Conservation (phyloP, 1,139 yeast species). For the Protomyces inouyei region DNA sequence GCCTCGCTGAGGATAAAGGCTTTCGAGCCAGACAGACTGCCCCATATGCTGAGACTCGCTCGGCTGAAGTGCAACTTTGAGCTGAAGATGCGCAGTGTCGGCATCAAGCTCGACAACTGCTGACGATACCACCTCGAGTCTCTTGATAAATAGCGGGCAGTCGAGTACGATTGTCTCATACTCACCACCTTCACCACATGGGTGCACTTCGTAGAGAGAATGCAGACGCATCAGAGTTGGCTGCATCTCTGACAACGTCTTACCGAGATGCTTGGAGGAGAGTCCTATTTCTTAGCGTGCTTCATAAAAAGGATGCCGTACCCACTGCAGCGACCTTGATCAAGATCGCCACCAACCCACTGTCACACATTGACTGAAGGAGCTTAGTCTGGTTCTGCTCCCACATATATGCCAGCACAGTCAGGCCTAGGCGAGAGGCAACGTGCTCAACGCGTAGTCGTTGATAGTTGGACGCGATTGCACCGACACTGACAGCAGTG, state of each 20-base stretch:
- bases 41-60: slow-evolving; percentile 26
- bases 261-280: slow-evolving; percentile 59
- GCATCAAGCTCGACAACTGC: slow-evolving; percentile 49
- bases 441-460: slow-evolving; percentile 89
- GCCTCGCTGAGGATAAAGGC: not conserved
- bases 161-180: slow-evolving; percentile 89
- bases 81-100: slow-evolving; percentile 63
- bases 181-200: slow-evolving; percentile 98
- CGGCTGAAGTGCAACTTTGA: slow-evolving; percentile 42
- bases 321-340: slow-evolving; percentile 90
- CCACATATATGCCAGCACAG: slow-evolving; percentile 77
- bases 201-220: slow-evolving; percentile 68
- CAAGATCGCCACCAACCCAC: slow-evolving; percentile 73
- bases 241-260: slow-evolving; percentile 56
- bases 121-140: slow-evolving; percentile 47
- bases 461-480: slow-evolving; percentile 88
- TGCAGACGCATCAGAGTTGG: slow-evolving; percentile 59
- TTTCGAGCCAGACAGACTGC: not conserved
- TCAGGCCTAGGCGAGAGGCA: slow-evolving; percentile 64
- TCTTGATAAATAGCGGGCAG: slow-evolving; percentile 70
- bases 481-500: slow-evolving; percentile 89
- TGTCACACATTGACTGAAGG: slow-evolving; percentile 73
- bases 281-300: slow-evolving; percentile 43
- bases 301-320: not conserved
- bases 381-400: slow-evolving; percentile 74